These are phyloP conservation scores for Raddia distichophylla DNA, from an alignment of 176 grass and related monocot genomes.

Conservation along the genomic window DNA sequence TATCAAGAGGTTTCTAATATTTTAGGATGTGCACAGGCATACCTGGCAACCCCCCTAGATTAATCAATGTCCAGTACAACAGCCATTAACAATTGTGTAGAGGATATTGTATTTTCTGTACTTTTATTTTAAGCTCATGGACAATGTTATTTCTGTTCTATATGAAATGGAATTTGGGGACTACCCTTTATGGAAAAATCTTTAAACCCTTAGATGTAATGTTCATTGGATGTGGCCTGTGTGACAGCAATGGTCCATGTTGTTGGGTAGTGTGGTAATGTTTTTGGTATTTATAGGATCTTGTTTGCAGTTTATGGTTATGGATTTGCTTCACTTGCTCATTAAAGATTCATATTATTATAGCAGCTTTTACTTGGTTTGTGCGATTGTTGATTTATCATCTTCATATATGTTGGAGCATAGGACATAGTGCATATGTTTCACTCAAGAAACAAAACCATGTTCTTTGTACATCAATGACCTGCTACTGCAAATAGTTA, in stretches of 20 bases:
- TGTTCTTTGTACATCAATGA: conserved; percentile 6
- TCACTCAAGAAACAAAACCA: conserved; percentile 12
- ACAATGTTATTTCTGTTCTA: no score
- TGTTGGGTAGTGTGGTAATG: no score
- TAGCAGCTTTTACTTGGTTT: conserved; percentile 23
- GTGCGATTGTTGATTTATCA: not conserved
- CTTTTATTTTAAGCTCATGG: not conserved
- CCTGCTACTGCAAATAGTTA: conserved; percentile 3
- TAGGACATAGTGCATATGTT: not conserved
- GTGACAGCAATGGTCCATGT: not conserved
- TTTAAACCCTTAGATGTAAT: conserved; percentile 19
- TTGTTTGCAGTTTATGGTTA: not conserved
- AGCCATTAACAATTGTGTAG: not conserved
- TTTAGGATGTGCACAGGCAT: no score
- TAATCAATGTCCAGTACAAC: not conserved
- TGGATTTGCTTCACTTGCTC: conserved; percentile 1
- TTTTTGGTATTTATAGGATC: conserved; percentile 1
- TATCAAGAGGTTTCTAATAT: no score
- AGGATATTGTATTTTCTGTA: not conserved
- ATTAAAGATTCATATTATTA: not conserved
- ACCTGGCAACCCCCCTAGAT: no score
- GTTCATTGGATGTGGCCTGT: not conserved
- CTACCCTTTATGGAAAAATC: no score
- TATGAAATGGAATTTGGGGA: no score
- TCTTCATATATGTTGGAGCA: not conserved